Evolutionary conservation across 352 stramenopile species (phyloP), one percentile per base, ranked within the genome.

Genomic region (Phytophthora gonapodyides): DNA sequence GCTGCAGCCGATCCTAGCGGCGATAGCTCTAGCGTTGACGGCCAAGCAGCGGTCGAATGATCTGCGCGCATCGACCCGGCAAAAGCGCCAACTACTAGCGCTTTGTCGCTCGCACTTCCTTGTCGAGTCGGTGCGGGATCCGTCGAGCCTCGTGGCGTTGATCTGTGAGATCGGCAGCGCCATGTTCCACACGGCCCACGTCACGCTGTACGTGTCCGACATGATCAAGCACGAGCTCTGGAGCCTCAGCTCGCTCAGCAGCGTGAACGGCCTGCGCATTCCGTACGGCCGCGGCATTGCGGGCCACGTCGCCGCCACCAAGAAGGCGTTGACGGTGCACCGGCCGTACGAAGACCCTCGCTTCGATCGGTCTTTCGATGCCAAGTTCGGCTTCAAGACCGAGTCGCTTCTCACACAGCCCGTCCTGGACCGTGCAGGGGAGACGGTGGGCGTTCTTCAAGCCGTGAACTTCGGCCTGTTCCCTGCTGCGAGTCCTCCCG

Each of bases 321-420:
- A 85, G 36, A 61, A 89, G 46, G 65, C 73, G 17, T 43, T 94
- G 13, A 80, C 86, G 11, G 75, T 94, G 5, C 71, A 69, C 12
- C 83, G 89, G 40, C 83, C 84, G 1, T 93, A 94, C 64, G 75
- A 93, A 38, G 84, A 91, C 44, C 63, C 80, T 12, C 82, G 82
- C 15, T 96, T 96, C 59, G 87, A 94, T 61, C 69, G 64, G 5
- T 91, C 84, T 40, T 86, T 94, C 24, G 87, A 97, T 68, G 53
- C 79, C 34, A 88, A 88, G 64, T 88, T 89, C 43, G 84, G 85
- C 33, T 97, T 93, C 75, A 87, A 88, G 50, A 95, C 88, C 0
- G 78, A 91, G 38, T 90, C 77, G 30, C 56, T 93, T 12, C 59
- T 95, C 16, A 89, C 79, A 10, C 81, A 94, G 10, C 84, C 87